Evolutionary conservation across 768 basidiomycete genomes (phyloP), one percentile per base, ranked within the genome.

Genomic region (Leccinellum albellum): DNA sequence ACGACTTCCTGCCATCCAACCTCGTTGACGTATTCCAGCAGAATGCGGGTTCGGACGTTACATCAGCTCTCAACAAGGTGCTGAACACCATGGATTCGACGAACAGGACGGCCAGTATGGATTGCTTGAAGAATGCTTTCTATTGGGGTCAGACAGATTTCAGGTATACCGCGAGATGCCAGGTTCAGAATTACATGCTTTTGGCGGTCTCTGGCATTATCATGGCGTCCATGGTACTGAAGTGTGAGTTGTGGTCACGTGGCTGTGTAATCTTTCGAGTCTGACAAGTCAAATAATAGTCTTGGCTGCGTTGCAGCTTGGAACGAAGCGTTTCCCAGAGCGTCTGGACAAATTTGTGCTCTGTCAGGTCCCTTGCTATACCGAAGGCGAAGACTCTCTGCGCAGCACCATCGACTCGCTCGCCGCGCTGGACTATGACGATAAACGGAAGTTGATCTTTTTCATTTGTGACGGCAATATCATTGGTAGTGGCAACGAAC

Each of bases 401-500:
- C 83, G 86, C 33, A 75, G 76, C 32, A 87, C 85, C n/a, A 82
- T 87, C 59, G 86, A 87, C 67, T 87, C 85, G 3, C 75, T 87
- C 33, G 82, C 85, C 8, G 78, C 77, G 28, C 73, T 87, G 59
- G 79, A 82, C 63, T 87, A 87, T 55, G 86, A 87, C 59, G 85
- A 87, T 70, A 87, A 87, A 68, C 79, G 86, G 59, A 87, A 87
- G 72, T 63, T 87, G 21, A 75, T 87, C 54, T 80, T 87, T 68
- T 62, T 87, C 59, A 82, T 87, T 51, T 87, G 85, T 62, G 85
- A 87, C 64, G 85, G 85, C 3, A 87, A 87, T 63, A 86, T 87
- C 70, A 85, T 86, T 50, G 85, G 85, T 48, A 81, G 79, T 59
- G 86, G 86, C 17, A 87, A 87, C 64, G 86, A 87, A 54, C 75